phyloP scores from a whole-genome alignment of 192 early-diverging fungal genomes.

The Coemansia sp. region DNA sequence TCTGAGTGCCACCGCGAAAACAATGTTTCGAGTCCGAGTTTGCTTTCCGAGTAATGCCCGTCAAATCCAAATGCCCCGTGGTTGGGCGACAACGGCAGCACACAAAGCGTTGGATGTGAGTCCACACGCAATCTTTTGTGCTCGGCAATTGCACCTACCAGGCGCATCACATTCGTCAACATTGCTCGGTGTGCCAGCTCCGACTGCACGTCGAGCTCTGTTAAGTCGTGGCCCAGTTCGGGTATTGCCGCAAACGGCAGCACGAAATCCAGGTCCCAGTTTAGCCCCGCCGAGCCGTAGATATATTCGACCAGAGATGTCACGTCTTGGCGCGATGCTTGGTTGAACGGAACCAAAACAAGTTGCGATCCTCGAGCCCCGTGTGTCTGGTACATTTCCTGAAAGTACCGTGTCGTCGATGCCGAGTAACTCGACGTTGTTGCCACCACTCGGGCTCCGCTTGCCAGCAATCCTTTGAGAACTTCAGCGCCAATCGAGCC shows the following conservation, averaged over 20 bases:
- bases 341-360: slow-evolving; percentile 93
- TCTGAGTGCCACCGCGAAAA: slow-evolving; percentile 91
- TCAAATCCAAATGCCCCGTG: slow-evolving; percentile 93
- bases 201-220: slow-evolving; percentile 78
- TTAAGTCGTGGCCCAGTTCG: slow-evolving; percentile 83
- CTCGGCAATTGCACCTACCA: slow-evolving; percentile 82
- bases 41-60: slow-evolving; percentile 92
- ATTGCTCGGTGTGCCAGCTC: slow-evolving; percentile 92
- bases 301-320: slow-evolving; percentile 82
- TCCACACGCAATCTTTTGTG: slow-evolving; percentile 76
- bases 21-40: slow-evolving; percentile 89
- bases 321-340: slow-evolving; percentile 83
- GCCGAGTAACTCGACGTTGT: slow-evolving; percentile 90
- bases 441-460: slow-evolving; percentile 84
- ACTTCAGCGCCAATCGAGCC: slow-evolving; percentile 93
- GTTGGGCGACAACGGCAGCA: slow-evolving; percentile 94
- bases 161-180: slow-evolving; percentile 88
- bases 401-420: slow-evolving; percentile 80
- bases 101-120: slow-evolving; percentile 83
- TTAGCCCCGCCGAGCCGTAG: slow-evolving; percentile 75
- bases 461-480: slow-evolving; percentile 80
- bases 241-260: slow-evolving; percentile 95
- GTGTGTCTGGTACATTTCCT: slow-evolving; percentile 80
- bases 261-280: slow-evolving; percentile 93
- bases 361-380: slow-evolving; percentile 85